Evolutionary conservation across 306 rosid species (phyloP), one percentile per base, ranked within the genome.

Genomic region (Dalbergia oliveri): DNA sequence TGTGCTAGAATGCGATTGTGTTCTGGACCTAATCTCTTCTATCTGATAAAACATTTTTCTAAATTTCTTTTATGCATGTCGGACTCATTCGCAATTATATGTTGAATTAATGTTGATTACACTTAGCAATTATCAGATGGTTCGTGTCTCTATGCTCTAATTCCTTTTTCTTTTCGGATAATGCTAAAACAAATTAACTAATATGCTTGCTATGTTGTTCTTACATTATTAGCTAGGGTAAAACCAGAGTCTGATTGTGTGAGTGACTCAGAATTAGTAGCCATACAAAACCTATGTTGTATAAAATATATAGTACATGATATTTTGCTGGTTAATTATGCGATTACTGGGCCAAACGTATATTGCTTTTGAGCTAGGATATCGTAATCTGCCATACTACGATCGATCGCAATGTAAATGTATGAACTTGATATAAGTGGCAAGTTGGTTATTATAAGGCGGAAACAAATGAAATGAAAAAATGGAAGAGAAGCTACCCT

Each of bases 331-430:
- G 50, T 71, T 33, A 71, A 49, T 15, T 53, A 21, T 19, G 63
- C 45, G 63, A 70, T 51, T 10, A 66, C 65, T 34, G 72, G n/a
- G 23, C 57, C 58, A 77, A 56, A 66, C 57, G 13, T 66, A 8
- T 53, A 13, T 35, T 23, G 6, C 18, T 64, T 64, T 64, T 64
- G 63, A 33, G 10, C 34, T 59, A 51, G 6, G 37, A 47, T 41
- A 18, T 65, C 43, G 26, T 19, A n/a, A n/a, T n/a, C n/a, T n/a
- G n/a, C n/a, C n/a, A n/a, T n/a, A n/a, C n/a, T n/a, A 23, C 31
- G 31, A 26, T 26, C 31, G 31, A 2, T 26, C 31, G 31, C 1
- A 26, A 26, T 26, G 31, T 26, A 26, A 5, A 5, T 12, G 21
- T 69, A 8, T 14, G 4, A 26, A 45, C 9, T 34, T 16, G 49